Base-by-base conservation (phyloP, 2,329 filamentous ascomycete genomes). In the Alternaria triticina region DNA sequence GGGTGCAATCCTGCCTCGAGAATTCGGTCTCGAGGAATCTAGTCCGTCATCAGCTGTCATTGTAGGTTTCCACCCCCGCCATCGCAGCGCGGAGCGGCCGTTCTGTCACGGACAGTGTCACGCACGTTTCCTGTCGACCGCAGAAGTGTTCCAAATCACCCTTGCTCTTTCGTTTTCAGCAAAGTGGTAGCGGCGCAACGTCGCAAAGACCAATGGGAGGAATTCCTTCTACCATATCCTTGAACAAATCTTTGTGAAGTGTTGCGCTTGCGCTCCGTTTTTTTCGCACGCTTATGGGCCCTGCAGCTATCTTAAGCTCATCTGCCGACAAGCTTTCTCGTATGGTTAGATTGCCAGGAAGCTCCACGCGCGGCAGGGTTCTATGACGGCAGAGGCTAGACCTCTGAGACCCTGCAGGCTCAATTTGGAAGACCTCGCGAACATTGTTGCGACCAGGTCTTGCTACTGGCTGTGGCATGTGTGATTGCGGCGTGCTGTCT, bases 251-350 rank as follows among this genome's bases (percentile, higher is more conserved):
- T 47, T 23, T 17, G 17, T 20, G 28, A 30, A 27, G 27, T 28
- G 36, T 46, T 33, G 54, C 43, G 54, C 54, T 56, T 46, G 20
- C 27, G 11, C 23, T 22, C 54, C 22, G 43, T 20, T 20, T 30
- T 22, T 55, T 56, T 46, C 36, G 43, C 27, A 25, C 61, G 22
- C 51, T 36, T 22, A 50, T 30, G n/a, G 22, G 17, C 49, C 25
- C 43, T 50, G 57, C 46, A 46, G 28, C n/a, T 40, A 46, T 46
- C 50, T 52, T 56, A 61, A 64, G 45, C 36, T 64, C 50, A 64
- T 49, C 28, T 67, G 54, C 50, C 62, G 57, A 51, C 22, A 62
- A 61, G 60, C 58, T 55, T 66, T 61, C 47, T 57, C 52, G 46
- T 60, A 47, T 64, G 30, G 17, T 40, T 59, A 56, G 23, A 52